A percentile compares a stretch with the other conserved stretches of the same genome.
phyloP scores from a whole-genome alignment of 2,329 filamentous ascomycete species.

The Trichophyton equinum region DNA sequence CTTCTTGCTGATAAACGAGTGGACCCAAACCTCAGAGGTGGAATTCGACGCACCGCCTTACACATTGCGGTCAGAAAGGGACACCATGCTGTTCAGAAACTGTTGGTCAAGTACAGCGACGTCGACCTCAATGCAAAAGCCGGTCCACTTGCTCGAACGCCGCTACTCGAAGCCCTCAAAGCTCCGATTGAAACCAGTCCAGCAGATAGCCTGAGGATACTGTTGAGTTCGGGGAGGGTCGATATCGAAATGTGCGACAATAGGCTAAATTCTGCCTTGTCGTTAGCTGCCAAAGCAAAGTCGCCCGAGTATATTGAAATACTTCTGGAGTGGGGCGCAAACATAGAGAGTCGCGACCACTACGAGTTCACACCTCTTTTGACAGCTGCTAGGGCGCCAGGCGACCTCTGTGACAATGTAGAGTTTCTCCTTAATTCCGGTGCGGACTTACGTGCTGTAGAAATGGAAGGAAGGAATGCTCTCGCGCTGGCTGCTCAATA shows the following conservation, averaged over 20 bases:
- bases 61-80: background rate
- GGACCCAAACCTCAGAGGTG: constrained; percentile 18
- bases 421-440: background rate
- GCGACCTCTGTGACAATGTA: background rate
- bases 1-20: constrained; percentile 16
- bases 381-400: background rate
- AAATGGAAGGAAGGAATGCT: background rate
- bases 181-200: background rate
- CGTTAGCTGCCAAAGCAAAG: background rate
- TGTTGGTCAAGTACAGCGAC: background rate
- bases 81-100: background rate
- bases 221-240: background rate
- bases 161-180: background rate
- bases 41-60: background rate
- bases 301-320: background rate
- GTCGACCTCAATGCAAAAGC: background rate
- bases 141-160: background rate
- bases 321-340: background rate
- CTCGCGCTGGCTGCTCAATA: background rate
- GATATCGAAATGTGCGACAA: background rate
- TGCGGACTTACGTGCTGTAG: background rate
- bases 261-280: background rate
- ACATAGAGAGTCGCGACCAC: background rate
- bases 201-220: background rate
- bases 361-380: background rate